Conservation (phyloP, 208 protist genomes). For the Crithidia expoeki region DNA sequence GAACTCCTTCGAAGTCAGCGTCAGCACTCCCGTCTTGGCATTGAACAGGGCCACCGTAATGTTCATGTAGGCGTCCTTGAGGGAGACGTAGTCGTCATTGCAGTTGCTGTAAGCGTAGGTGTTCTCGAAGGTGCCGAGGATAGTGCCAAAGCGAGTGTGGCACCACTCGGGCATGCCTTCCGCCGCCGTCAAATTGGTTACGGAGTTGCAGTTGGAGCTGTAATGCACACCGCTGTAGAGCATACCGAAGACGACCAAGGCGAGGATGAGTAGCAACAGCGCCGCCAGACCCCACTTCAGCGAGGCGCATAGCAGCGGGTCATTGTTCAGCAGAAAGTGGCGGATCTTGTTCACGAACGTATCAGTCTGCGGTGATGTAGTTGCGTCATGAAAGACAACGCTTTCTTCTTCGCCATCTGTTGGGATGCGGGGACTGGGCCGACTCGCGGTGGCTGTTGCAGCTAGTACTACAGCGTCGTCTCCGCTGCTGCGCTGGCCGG, state of each 20-base stretch:
- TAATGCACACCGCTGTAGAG: conserved; percentile 22
- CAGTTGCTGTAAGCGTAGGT: conserved; percentile 81
- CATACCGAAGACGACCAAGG: conserved; percentile 28
- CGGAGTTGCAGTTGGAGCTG: conserved; percentile 31
- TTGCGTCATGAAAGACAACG: not conserved
- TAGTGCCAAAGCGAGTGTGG: conserved; percentile 37
- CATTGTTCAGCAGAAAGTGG: conserved; percentile 24
- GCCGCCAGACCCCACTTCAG: conserved; percentile 29
- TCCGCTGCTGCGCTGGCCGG: not conserved
- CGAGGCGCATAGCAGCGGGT: conserved; percentile 29
- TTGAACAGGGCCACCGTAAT: conserved; percentile 19
- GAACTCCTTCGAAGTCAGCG: conserved; percentile 47
- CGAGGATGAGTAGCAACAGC: conserved; percentile 26
- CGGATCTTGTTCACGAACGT: not conserved
- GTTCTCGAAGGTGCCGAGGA: conserved; percentile 51
- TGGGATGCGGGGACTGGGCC: not conserved
- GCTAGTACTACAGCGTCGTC: conserved; percentile 1
- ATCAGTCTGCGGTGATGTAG: not conserved
- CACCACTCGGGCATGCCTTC: conserved; percentile 22
- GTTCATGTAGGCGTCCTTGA: conserved; percentile 29
- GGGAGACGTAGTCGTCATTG: conserved; percentile 45
- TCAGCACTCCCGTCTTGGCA: conserved; percentile 16
- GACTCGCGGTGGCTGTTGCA: not conserved
- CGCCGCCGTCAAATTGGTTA: conserved; percentile 12
- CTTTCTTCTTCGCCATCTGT: not conserved